Base-by-base conservation (phyloP, 1,139 yeast genomes). In the Taphrina wiesneri region DNA sequence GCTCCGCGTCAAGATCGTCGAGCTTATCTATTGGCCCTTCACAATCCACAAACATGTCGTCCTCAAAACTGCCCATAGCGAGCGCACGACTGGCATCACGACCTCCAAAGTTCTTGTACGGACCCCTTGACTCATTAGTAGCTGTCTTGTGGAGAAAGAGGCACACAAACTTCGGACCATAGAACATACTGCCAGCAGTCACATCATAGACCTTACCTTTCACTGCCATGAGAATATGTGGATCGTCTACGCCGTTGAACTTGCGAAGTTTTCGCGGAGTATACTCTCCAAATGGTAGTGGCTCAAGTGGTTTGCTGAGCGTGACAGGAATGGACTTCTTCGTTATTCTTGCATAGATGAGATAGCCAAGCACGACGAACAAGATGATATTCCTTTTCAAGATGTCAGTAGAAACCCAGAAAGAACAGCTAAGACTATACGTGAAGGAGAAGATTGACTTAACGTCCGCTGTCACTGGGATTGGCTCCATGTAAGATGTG, bases 21-120 rank as follows among this genome's bases (percentile, higher is more conserved):
- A 93, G 80, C 15, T 77, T 77, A 74, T 93, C 99, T 70, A 93
- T 83, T 13, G 96, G 95, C 68, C 74, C 70, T 59, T 76, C 78
- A 13, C 77, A 47, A 0, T 77, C 75, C 1, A 79, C 75, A 19
- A 79, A 73, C 74, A 78, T 73, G 9, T 74, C 78, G 43, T 81
- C 75, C 63, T 93, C 98, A 77, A 93, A 93, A 39, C 96, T 88
- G 76, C 92, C 93, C 73, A 84, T 81, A 0, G 98, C 97, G 69
- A 93, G 82, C 0, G 99, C 99, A 70, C 99, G 80, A 1, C 96
- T 88, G 1, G 99, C 98, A 77, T 93, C 99, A 71, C 90, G 87
- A 2, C 99, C 99, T 0, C 98, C 98, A 80, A 93, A 93, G 74
- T 90, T 91, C 45, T 71, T 68, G 53, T 46, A 59, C 6, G 69